Evolutionary conservation across 1,139 yeast genomes (phyloP).

Genomic region (Yamadazyma siamensis): DNA sequence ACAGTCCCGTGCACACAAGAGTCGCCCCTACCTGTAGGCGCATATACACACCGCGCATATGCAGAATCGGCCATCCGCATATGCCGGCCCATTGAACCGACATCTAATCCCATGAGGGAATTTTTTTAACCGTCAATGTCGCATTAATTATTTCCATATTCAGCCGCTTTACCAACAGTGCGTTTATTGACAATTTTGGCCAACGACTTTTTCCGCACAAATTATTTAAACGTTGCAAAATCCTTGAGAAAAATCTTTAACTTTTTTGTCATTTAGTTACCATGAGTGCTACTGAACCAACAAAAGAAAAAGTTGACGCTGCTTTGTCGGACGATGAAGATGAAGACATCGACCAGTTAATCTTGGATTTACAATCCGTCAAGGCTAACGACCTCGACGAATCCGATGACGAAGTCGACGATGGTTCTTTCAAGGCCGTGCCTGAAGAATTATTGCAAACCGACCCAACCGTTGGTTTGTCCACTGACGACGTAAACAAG

Average conservation of each 20-base stretch:
- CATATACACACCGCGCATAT: no score
- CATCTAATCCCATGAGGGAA: no score
- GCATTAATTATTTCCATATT: constrained; percentile 11
- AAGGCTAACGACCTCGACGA: constrained; percentile 39
- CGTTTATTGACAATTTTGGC: constrained; percentile 2
- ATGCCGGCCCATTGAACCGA: no score
- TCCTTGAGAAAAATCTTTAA: constrained; percentile 2
- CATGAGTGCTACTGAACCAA: constrained; percentile 52
- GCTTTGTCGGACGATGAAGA: constrained; percentile 65
- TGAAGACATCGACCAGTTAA: constrained; percentile 86
- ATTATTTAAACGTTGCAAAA: constrained; percentile 6
- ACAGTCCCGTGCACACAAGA: no score
- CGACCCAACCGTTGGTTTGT: constrained; percentile 77
- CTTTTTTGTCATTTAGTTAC: constrained; percentile 8
- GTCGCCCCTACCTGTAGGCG: no score
- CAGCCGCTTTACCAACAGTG: constrained; percentile 16
- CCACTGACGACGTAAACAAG: constrained; percentile 74
- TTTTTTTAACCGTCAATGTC: no score
- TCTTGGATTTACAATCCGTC: constrained; percentile 85
- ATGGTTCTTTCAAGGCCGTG: constrained; percentile 56
- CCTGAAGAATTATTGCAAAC: constrained; percentile 91
- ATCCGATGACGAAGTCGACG: constrained; percentile 52
- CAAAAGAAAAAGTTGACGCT: constrained; percentile 45
- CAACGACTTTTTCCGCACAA: constrained; percentile 5
- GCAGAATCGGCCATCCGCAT: no score